Base-by-base conservation (phyloP, 208 protist species). In the Trypanosoma brucei region DNA sequence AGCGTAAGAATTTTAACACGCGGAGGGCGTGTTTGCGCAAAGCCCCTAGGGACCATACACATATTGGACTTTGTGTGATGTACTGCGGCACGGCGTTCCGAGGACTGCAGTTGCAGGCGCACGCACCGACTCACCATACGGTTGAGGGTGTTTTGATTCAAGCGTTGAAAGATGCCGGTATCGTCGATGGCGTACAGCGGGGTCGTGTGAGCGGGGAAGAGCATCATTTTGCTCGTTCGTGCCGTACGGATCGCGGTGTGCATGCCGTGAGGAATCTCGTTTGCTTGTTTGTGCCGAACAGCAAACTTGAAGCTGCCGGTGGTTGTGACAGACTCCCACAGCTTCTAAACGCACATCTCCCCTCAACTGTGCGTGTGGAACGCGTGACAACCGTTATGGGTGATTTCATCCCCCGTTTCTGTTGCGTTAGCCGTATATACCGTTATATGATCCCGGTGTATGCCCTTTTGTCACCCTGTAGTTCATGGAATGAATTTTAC, bases 191-290 rank as follows among this genome's bases (percentile, higher is more conserved):
- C 1, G 50, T 91, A 9, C 72, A 72, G 34, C 68, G 73, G 11
- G 83, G 81, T 0, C 63, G 78, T 14, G 62, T 79, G 5, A 70
- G 36, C 1, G 79, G 75, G 3, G 76, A 81, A 1, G 46, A 61
- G 34, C 75, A 86, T 58, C 84, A 81, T 61, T 81, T 94, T 59
- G 69, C 78, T 1, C 81, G 88, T 31, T 75, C 84, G 22, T 94
- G 88, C 44, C 84, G 88, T 11, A 94, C 88, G 54, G 88, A 94
- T 62, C 80, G 83, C 22, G 88, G 88, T 22, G 88, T 94, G 8
- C 88, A 94, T 62, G 88, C 88, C 0, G 71, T 89, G 14, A 80
- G 85, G 22, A 94, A 94, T 62, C 55, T 94, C 13, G 59, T 94
- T 49, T 81, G 73, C 8, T 51, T 94, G n/a, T 92, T 87, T 51